phyloP scores from a whole-genome alignment of 1,139 yeast genomes.

The Eremothecium coryli region DNA sequence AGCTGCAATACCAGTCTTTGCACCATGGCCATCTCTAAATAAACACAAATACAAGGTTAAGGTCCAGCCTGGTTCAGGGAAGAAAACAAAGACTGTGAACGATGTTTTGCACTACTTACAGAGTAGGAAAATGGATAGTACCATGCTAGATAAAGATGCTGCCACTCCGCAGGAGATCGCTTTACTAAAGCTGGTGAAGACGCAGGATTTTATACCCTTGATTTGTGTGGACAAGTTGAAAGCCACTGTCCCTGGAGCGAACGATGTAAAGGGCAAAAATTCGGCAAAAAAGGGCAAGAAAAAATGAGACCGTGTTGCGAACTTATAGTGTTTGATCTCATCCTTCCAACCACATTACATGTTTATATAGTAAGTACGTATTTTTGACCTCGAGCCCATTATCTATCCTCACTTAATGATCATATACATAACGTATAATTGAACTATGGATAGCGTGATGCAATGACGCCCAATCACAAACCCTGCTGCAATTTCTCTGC shows the following conservation, averaged over 20 bases:
- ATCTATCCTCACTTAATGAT: too few species aligned
- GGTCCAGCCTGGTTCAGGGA: conserved; percentile 75
- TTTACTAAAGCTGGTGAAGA: conserved; percentile 47
- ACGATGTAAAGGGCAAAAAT: conserved; percentile 12
- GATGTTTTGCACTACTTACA: conserved; percentile 57
- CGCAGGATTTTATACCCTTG: conserved; percentile 43
- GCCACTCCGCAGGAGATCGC: conserved; percentile 72
- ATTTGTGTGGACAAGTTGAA: conserved; percentile 46
- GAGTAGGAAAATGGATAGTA: conserved; percentile 45
- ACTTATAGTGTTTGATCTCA: too few species aligned
- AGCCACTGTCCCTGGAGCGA: conserved; percentile 33
- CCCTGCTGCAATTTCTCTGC: conserved; percentile 79
- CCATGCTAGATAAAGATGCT: conserved; percentile 40
- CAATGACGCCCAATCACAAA: conserved; percentile 28
- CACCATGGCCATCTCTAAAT: conserved; percentile 78
- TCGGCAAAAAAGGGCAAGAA: conserved; percentile 18
- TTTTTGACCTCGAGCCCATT: too few species aligned
- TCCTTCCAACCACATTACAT: too few species aligned
- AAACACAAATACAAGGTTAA: conserved; percentile 77
- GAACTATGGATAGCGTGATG: too few species aligned
- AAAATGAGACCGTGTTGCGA: too few species aligned
- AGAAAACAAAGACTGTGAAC: conserved; percentile 78
- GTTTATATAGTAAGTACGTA: too few species aligned
- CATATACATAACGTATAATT: too few species aligned
- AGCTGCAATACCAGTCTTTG: conserved; percentile 72